Evolutionary conservation across 306 rosid species (phyloP).

Genomic region (Rubus idaeus): DNA sequence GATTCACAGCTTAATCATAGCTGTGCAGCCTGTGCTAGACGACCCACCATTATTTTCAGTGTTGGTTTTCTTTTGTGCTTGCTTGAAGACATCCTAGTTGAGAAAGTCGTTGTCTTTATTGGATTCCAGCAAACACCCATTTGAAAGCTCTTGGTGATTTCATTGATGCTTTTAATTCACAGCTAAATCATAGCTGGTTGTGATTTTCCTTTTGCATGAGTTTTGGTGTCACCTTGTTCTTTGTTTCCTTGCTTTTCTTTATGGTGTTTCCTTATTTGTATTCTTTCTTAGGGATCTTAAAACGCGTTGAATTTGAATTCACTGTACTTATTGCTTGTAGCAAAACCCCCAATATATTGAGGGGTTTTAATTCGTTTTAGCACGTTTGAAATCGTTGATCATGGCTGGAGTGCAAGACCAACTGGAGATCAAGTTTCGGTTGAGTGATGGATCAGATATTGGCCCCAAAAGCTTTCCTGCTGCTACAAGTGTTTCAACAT

Average conservation of each 20-base stretch:
- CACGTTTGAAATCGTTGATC: slow-evolving; percentile 30
- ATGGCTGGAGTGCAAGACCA: slow-evolving; percentile 81
- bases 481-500: slow-evolving; percentile 67
- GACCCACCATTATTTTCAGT: slow-evolving; percentile 6
- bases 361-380: slow-evolving; percentile 21
- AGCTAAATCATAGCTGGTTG: slow-evolving; percentile 1
- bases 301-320: slow-evolving; percentile 13
- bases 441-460: slow-evolving; percentile 86
- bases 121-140: slow-evolving; percentile 30
- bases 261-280: slow-evolving; percentile 12
- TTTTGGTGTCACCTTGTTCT: slow-evolving; percentile 29
- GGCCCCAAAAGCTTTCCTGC: slow-evolving; percentile 78
- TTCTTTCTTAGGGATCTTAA: not conserved
- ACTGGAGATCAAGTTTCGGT: slow-evolving; percentile 76
- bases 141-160: slow-evolving; percentile 10
- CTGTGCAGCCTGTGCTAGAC: not conserved
- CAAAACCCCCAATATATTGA: not conserved
- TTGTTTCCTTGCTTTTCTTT: not conserved
- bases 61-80: slow-evolving; percentile 27
- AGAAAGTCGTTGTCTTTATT: slow-evolving; percentile 19
- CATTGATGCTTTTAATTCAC: slow-evolving; percentile 21
- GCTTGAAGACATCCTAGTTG: not conserved
- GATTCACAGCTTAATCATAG: slow-evolving; percentile 13
- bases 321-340: slow-evolving; percentile 12
- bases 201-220: slow-evolving; percentile 9